Percentiles rank a stretch among this genome's conserved stretches.
Conservation (phyloP, 768 basidiomycete genomes). For the Boletus fagicola region DNA sequence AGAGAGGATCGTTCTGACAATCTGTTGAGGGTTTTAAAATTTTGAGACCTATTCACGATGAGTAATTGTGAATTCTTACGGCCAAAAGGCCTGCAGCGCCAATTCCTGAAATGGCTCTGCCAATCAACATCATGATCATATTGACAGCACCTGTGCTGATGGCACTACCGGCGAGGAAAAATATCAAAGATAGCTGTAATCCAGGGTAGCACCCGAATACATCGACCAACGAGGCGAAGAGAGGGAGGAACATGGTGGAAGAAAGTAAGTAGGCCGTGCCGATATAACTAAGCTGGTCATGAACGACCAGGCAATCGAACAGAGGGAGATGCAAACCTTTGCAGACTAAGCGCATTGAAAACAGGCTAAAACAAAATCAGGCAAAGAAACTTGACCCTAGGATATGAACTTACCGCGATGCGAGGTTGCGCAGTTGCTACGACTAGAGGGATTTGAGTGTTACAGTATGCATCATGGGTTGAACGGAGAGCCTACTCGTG, state of each 20-base stretch:
- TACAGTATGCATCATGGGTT: too few species aligned
- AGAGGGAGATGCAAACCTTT: not conserved
- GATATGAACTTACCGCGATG: not conserved
- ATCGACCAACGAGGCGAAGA: not conserved
- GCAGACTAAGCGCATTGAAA: not conserved
- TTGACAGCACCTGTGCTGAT: not conserved
- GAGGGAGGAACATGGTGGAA: not conserved
- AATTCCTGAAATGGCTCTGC: not conserved
- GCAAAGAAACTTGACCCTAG: not conserved
- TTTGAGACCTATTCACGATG: not conserved
- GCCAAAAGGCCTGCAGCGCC: not conserved
- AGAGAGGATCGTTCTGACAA: not conserved
- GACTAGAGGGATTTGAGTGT: not conserved
- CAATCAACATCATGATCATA: not conserved
- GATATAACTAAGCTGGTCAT: not conserved
- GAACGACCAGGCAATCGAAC: not conserved
- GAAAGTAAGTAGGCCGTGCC: not conserved
- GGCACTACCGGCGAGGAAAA: not conserved
- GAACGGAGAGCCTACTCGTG: not conserved
- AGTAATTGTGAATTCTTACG: not conserved
- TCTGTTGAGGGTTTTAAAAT: not conserved
- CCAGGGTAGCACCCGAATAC: not conserved
- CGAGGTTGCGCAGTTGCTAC: not conserved
- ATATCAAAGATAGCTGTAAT: not conserved
- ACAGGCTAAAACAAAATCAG: not conserved